phyloP scores from a whole-genome alignment of 2,329 filamentous ascomycete species.

The Trichophyton rubrum region DNA sequence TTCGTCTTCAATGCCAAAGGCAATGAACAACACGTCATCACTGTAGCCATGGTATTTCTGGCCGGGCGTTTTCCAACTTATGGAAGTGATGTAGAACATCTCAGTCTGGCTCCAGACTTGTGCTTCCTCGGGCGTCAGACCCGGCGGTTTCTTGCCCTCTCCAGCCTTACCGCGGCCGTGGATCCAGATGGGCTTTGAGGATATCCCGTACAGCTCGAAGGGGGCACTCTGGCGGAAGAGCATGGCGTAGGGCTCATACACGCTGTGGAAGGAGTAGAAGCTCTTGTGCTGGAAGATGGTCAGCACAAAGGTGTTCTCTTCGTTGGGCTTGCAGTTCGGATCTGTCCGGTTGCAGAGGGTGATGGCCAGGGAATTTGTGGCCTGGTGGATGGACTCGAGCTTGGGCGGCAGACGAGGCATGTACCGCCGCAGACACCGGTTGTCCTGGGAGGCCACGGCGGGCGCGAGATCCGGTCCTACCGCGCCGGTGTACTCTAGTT shows the following conservation, averaged over 20 bases:
- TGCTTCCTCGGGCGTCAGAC: constrained; percentile 4
- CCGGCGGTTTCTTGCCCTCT: constrained; percentile 17
- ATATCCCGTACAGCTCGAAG: constrained; percentile 41
- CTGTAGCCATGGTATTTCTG: constrained; percentile 44
- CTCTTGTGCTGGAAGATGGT: constrained; percentile 45
- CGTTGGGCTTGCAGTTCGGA: constrained; percentile 29
- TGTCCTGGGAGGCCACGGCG: constrained; percentile 27
- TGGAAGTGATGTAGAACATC: constrained; percentile 47
- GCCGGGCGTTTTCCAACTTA: constrained; percentile 41
- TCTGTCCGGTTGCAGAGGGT: constrained; percentile 43
- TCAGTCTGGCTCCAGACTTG: constrained; percentile 30
- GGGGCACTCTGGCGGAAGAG: constrained; percentile 38
- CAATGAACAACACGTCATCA: constrained; percentile 44
- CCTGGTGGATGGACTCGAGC: constrained; percentile 43
- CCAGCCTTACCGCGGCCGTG: constrained; percentile 32
- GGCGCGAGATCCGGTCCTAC: constrained; percentile 38
- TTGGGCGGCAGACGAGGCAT: constrained; percentile 30
- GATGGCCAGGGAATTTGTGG: constrained; percentile 46
- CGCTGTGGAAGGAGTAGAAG: constrained; percentile 36
- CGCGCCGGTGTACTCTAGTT: constrained; percentile 34
- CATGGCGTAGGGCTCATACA: constrained; percentile 46
- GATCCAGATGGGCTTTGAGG: constrained; percentile 44
- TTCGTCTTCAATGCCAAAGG: constrained; percentile 46
- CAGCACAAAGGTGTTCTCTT: constrained; percentile 44
- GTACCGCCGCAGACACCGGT: constrained; percentile 35